These are phyloP conservation scores for Blastobotrys elegans DNA, from an alignment of 1,139 yeast species.

Conservation along the genomic window DNA sequence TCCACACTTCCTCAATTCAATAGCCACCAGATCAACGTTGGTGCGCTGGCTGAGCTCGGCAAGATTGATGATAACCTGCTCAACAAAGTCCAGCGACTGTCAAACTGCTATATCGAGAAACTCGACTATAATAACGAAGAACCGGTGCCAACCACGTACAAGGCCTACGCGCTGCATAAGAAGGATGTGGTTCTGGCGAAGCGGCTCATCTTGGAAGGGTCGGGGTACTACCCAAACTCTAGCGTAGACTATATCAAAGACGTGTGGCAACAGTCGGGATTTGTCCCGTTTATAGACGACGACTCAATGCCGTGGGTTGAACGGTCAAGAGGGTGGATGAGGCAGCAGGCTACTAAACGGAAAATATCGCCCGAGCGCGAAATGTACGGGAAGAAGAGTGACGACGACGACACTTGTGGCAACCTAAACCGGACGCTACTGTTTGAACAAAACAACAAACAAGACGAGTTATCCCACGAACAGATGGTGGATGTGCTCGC, in stretches of 20 bases:
- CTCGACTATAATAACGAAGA: slow-evolving; percentile 17
- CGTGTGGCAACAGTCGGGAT: slow-evolving; percentile 14
- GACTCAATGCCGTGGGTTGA: slow-evolving; percentile 33
- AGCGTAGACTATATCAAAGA: slow-evolving; percentile 22
- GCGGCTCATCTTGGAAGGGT: slow-evolving; percentile 26
- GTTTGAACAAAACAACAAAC: neutral
- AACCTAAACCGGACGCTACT: neutral
- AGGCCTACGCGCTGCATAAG: slow-evolving; percentile 24
- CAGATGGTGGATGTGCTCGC: neutral
- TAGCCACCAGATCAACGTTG: slow-evolving; percentile 6
- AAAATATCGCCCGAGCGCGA: neutral
- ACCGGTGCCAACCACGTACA: too few species aligned
- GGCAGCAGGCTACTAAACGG: slow-evolving; percentile 22
- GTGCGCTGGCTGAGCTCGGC: neutral
- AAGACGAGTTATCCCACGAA: neutral
- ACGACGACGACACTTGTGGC: neutral
- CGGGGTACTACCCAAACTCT: slow-evolving; percentile 20
- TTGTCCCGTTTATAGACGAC: slow-evolving; percentile 27
- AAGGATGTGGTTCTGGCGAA: slow-evolving; percentile 24
- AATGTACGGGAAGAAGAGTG: neutral
- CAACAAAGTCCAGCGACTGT: slow-evolving; percentile 29
- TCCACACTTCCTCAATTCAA: slow-evolving; percentile 23
- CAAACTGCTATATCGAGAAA: slow-evolving; percentile 27
- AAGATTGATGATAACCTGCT: slow-evolving; percentile 16
- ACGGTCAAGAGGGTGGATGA: slow-evolving; percentile 27